Base-by-base conservation (phyloP, 2,329 filamentous ascomycete species). In the Colletotrichum lindemuthianum region DNA sequence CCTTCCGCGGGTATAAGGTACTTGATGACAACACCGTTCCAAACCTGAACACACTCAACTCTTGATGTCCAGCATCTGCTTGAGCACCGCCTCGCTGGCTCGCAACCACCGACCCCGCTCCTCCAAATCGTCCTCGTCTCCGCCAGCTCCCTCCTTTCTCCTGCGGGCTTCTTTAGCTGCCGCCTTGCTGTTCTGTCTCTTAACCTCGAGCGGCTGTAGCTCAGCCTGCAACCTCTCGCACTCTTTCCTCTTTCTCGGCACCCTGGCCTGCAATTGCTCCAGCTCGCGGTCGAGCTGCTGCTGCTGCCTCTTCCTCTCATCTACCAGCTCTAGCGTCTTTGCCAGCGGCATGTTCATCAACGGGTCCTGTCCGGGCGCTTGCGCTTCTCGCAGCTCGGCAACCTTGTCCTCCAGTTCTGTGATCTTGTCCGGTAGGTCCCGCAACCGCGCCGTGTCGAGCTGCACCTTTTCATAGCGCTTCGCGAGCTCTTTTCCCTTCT, bases 31-130 rank as follows among this genome's bases (percentile, higher is more conserved):
- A 47, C 24, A 52, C 48, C 34, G 58, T 52, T 41, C 51, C 48
- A 40, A n/a, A 13, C 43, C 43, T 36, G 15, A 3, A 32, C 34
- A 15, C 45, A 40, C 53, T 73, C 70, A 80, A 45, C 73, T 75
- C 69, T 84, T 76, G 13, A 88, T 79, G 68, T 88, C 87, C 69
- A 93, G 73, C 77, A 91, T 87, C 63, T 85, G 82, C 72, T 79
- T 87, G 74, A 93, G 74, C 11, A 82, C 84, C 8, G 80, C 78
- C 72, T 93, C 90, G n/a, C 87, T 88, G 15, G 88, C 89, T 69
- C 87, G 85, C 77, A 89, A 88, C 92, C 92, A 95, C 69, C 91
- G 82, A 6, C 90, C 92, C 70, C 88, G 84, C 75, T 92, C 89
- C 74, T 94, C 92, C 37, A 93, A 75, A 71, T 94, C 90, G 70